phyloP scores from a whole-genome alignment of 1,284 basidiomycete species.

The Phellinidium pouzarii region DNA sequence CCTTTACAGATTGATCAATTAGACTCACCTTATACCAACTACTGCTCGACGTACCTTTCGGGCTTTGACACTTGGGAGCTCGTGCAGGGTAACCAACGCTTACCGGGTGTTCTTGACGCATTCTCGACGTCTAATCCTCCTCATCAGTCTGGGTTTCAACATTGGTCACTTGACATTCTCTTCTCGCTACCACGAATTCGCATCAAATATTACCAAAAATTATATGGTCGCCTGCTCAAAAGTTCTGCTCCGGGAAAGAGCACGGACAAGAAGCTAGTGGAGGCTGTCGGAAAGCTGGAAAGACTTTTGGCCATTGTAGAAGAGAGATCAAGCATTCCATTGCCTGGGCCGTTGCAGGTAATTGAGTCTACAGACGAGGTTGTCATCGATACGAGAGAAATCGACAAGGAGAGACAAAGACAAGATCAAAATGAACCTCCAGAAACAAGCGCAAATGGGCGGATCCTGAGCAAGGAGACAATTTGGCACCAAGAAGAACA shows the following conservation, averaged over 20 bases:
- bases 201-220: slow-evolving; percentile 88
- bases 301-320: slow-evolving; percentile 65
- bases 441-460: neutral
- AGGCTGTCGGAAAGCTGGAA: slow-evolving; percentile 80
- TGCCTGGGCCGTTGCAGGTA: slow-evolving; percentile 21
- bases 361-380: slow-evolving; percentile 43
- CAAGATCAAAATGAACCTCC: neutral
- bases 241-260: slow-evolving; percentile 84
- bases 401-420: neutral
- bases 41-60: slow-evolving; percentile 64
- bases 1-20: slow-evolving; percentile 76
- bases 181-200: slow-evolving; percentile 84
- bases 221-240: slow-evolving; percentile 84
- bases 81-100: slow-evolving; percentile 68
- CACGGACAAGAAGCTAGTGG: slow-evolving; percentile 78
- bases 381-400: slow-evolving; percentile 41
- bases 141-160: slow-evolving; percentile 31
- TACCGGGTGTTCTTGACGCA: slow-evolving; percentile 61
- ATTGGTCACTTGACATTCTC: slow-evolving; percentile 84
- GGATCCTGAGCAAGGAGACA: slow-evolving; percentile 2
- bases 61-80: slow-evolving; percentile 84
- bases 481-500: slow-evolving; percentile 30
- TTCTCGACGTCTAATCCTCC: slow-evolving; percentile 65
- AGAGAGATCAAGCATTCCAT: slow-evolving; percentile 38
- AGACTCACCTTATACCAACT: slow-evolving; percentile 80